phyloP scores from a whole-genome alignment of 768 basidiomycete species.

The Lactarius hengduanensis region DNA sequence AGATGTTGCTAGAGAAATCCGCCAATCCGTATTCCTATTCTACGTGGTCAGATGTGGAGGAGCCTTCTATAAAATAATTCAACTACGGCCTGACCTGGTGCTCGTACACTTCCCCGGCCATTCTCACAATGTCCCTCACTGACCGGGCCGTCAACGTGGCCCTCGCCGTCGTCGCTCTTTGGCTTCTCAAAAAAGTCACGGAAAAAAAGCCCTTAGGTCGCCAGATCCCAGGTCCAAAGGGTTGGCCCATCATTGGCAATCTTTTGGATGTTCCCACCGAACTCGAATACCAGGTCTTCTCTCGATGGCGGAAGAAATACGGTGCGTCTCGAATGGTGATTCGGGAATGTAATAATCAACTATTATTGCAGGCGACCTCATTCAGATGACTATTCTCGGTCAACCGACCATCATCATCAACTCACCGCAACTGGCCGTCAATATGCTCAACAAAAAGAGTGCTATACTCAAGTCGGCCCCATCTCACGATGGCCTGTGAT shows the following conservation, averaged over 20 bases:
- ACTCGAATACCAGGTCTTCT: conserved; percentile 25
- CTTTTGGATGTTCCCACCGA: conserved; percentile 27
- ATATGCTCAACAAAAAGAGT: conserved; percentile 33
- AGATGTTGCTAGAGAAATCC: background rate
- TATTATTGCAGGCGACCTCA: conserved; percentile 28
- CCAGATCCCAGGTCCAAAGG: conserved; percentile 25
- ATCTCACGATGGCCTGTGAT: conserved; percentile 30
- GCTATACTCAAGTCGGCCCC: conserved; percentile 32
- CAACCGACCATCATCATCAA: conserved; percentile 32
- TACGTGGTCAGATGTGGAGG: background rate
- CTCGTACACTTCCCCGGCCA: conserved; percentile 1
- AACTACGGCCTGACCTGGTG: background rate
- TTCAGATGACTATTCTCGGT: conserved; percentile 31
- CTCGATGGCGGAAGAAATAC: conserved; percentile 24
- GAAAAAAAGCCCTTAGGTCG: conserved; percentile 23
- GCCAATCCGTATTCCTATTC: conserved; percentile 6
- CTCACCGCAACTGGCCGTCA: conserved; percentile 26
- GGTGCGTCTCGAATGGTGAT: conserved; percentile 13
- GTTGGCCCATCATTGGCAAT: conserved; percentile 29
- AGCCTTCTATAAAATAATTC: conserved; percentile 11
- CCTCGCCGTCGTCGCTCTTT: conserved; percentile 19
- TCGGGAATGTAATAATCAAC: background rate
- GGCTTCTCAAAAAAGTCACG: conserved; percentile 23
- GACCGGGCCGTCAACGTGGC: conserved; percentile 12
- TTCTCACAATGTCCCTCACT: conserved; percentile 17